Percentiles rank a stretch among this genome's conserved stretches.
These are phyloP conservation scores for Bonia amplexicaulis DNA, from an alignment of 176 grass and related monocot genomes.

Conservation along the genomic window DNA sequence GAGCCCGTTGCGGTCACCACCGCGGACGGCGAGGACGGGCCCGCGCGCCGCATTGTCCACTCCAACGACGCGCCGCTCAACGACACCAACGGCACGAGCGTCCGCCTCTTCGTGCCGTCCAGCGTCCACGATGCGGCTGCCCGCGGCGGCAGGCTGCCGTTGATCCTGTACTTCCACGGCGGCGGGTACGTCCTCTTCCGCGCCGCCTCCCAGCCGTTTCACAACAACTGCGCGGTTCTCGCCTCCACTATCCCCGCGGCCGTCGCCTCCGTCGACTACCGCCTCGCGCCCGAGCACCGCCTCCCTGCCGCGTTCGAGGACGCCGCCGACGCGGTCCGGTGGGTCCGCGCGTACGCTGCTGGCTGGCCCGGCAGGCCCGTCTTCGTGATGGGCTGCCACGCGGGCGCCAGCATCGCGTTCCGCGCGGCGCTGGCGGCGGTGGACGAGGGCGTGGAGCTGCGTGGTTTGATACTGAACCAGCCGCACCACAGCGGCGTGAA, in stretches of 20 bases:
- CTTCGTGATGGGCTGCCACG: conserved; percentile 82
- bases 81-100: conserved; percentile 35
- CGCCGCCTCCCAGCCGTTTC: conserved; percentile 56
- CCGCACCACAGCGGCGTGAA: conserved; percentile 58
- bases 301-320: conserved; percentile 79
- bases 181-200: conserved; percentile 79
- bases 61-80: conserved; percentile 68
- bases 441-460: conserved; percentile 35
- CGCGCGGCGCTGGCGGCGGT: conserved; percentile 54
- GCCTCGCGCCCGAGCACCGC: conserved; percentile 85
- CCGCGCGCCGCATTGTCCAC: conserved; percentile 42
- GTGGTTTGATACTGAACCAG: conserved; percentile 66
- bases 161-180: conserved; percentile 71
- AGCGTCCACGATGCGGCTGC: neutral
- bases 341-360: conserved; percentile 41
- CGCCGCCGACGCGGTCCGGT: conserved; percentile 60
- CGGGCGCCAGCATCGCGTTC: conserved; percentile 70
- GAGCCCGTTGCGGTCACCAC: conserved; percentile 9
- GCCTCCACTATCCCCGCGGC: conserved; percentile 46
- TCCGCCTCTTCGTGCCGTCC: conserved; percentile 77
- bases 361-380: conserved; percentile 22
- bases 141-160: conserved; percentile 23
- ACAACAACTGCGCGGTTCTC: conserved; percentile 42
- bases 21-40: neutral
- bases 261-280: conserved; percentile 76